phyloP scores from a whole-genome alignment of 1,284 basidiomycete species.

The Phylloporus sp. region DNA sequence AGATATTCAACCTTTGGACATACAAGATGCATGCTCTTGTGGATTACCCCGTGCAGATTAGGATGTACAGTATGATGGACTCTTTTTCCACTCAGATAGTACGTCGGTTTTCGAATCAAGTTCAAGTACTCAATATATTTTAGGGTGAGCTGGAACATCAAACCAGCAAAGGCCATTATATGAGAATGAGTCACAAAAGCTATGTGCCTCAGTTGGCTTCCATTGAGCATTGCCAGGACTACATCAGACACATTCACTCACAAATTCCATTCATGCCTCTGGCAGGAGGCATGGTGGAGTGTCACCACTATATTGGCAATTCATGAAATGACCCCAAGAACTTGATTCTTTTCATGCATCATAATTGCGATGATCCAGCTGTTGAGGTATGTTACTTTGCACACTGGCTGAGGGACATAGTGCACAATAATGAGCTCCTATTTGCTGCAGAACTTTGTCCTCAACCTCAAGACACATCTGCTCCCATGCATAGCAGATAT shows the following conservation, averaged over 20 bases:
- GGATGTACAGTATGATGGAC: neutral
- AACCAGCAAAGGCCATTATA: too few relatives aligned
- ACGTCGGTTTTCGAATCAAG: neutral
- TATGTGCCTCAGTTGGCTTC: too few relatives aligned
- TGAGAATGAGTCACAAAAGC: too few relatives aligned
- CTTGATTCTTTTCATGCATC: too few relatives aligned
- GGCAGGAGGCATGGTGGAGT: too few relatives aligned
- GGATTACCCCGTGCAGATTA: neutral
- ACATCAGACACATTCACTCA: too few relatives aligned
- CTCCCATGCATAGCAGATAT: neutral
- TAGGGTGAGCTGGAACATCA: too few relatives aligned
- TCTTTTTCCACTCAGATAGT: neutral
- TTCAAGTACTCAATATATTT: too few relatives aligned
- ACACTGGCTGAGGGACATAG: neutral
- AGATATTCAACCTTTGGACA: neutral
- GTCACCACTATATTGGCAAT: too few relatives aligned
- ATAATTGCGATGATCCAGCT: neutral
- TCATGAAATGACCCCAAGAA: too few relatives aligned
- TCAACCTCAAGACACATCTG: neutral
- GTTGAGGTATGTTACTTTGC: neutral
- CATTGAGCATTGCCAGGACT: too few relatives aligned
- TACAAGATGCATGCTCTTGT: neutral
- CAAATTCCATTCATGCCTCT: too few relatives aligned
- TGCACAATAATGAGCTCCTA: neutral
- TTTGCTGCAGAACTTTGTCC: neutral